Conservation (phyloP, 495 filamentous ascomycete species). For the Penicillium alfredii region DNA sequence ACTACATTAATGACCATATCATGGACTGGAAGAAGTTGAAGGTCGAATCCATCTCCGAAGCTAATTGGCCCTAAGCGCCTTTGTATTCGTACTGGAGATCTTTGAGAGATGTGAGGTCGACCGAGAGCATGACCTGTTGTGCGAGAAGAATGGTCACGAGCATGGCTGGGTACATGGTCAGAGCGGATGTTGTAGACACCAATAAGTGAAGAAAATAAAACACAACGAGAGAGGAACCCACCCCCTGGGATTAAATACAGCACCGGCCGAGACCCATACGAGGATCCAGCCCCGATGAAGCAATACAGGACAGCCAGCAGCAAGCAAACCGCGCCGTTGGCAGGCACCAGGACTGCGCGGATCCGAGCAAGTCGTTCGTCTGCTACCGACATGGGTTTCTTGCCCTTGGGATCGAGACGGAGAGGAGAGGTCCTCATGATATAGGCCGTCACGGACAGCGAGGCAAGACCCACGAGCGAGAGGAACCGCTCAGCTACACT, state of each 20-base stretch:
- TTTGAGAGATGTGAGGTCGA: constrained; percentile 42
- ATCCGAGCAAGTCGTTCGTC: constrained; percentile 12
- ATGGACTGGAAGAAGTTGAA: too few species aligned
- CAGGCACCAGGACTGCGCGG: constrained; percentile 16
- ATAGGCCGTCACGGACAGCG: constrained; percentile 54
- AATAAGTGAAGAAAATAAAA: neutral
- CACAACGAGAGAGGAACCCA: constrained; percentile 20
- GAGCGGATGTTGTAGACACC: neutral
- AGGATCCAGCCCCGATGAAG: constrained; percentile 8
- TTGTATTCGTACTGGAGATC: constrained; percentile 47
- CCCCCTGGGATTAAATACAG: constrained; percentile 36
- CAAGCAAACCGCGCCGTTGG: constrained; percentile 21
- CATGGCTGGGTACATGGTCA: constrained; percentile 27
- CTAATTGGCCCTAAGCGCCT: constrained; percentile 35
- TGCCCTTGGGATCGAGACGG: constrained; percentile 29
- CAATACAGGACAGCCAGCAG: constrained; percentile 23
- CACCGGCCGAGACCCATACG: constrained; percentile 12
- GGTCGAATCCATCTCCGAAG: too few species aligned
- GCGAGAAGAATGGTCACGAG: constrained; percentile 31
- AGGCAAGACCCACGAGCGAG: constrained; percentile 52
- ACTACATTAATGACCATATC: constrained; percentile 8
- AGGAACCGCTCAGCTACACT: constrained; percentile 29
- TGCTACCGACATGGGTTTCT: constrained; percentile 18
- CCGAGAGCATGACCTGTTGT: constrained; percentile 36
- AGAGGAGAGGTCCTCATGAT: constrained; percentile 33